These are phyloP conservation scores for Eragrostis curvula DNA, from an alignment of 176 grass and related monocot species.

Conservation along the genomic window DNA sequence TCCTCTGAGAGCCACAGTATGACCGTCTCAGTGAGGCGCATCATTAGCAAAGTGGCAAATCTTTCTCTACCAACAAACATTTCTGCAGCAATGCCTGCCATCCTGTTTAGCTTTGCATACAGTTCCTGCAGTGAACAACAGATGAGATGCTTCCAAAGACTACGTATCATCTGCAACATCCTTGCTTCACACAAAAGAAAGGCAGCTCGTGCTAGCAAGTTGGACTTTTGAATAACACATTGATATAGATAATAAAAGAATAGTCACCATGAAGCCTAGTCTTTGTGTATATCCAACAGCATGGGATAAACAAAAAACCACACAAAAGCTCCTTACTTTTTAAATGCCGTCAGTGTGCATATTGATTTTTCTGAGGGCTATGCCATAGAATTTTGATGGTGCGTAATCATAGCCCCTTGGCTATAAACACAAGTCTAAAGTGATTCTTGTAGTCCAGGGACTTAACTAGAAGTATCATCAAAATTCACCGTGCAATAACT, in stretches of 20 bases:
- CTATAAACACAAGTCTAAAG: background rate
- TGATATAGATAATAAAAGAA: conserved; percentile 1
- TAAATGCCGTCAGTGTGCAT: background rate
- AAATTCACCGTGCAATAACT: background rate
- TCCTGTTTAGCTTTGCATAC: conserved; percentile 78
- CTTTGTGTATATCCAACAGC: conserved; percentile 11
- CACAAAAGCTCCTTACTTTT: background rate
- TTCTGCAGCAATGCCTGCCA: conserved; percentile 75
- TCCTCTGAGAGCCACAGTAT: conserved; percentile 87
- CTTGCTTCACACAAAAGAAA: background rate
- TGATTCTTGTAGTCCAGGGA: background rate
- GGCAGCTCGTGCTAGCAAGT: background rate
- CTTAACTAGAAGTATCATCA: background rate
- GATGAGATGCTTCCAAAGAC: conserved; percentile 10
- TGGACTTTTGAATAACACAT: background rate
- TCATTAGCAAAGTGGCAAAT: conserved; percentile 80
- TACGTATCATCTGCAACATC: background rate
- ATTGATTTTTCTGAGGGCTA: too few species aligned
- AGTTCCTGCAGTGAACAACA: conserved; percentile 62
- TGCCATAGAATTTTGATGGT: background rate
- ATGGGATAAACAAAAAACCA: background rate
- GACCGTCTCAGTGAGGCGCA: conserved; percentile 88
- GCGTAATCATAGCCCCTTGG: too few species aligned
- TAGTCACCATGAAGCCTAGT: conserved; percentile 12
- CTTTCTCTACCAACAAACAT: conserved; percentile 93